Base-by-base conservation (phyloP, 768 basidiomycete species). In the Trametes maxima region DNA sequence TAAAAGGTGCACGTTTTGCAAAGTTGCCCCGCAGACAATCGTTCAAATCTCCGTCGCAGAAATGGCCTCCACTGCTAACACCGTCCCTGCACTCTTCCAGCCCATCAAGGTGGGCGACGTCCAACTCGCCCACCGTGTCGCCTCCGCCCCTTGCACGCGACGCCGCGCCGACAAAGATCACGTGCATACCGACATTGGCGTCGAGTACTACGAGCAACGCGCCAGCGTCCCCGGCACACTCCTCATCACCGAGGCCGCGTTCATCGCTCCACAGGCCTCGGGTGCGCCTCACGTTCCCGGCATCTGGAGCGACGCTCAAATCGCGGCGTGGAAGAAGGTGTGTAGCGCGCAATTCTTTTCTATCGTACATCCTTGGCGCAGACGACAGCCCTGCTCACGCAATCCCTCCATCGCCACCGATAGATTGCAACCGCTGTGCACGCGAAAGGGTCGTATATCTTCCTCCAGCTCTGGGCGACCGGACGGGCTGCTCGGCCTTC, bases 241-340 rank as follows among this genome's bases (percentile, higher is more conserved):
- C 11, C 71, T 85, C 45, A 78, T 90, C 57, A 72, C 83, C 2
- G 86, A 89, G 70, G 86, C 78, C 0, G 84, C 85, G 2, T 73
- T 79, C 53, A 80, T 89, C 50, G 77, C 81, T 0, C 69, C 72
- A 1, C 65, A 78, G 14, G 84, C 85, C 0, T 83, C 80, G 2
- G 86, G 85, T 1, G 76, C 72, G 45, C 53, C 59, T 1, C 71
- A 83, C 56, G 78, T 81, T 0, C 89, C 89, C 1, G 89, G 89
- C 0, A 83, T 90, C 54, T 90, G 82, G 77, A 83, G 69, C n/a
- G 69, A 80, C 2, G 83, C 80, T 21, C 90, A 93, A 63, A 79
- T 79, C 35, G 60, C 67, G 10, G 77, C 65, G 0, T 86, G 85
- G 85, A 83, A 80, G 64, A 65, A 70, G 65, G 81, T 80, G 75